These are phyloP conservation scores for Aspergillus cavernicola DNA, from an alignment of 495 filamentous ascomycete species.

Conservation along the genomic window DNA sequence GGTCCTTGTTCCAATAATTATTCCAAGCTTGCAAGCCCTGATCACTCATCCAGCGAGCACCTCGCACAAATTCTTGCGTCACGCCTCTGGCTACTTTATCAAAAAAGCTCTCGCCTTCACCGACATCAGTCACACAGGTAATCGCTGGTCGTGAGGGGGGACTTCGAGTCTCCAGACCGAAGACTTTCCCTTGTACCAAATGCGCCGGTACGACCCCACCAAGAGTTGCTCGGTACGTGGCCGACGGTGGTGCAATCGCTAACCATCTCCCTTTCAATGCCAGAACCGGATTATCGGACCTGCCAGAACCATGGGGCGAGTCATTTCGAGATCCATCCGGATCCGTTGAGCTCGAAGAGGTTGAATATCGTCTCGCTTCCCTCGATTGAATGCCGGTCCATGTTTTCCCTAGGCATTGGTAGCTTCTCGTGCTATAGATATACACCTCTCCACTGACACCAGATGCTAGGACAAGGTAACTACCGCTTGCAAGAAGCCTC, in stretches of 20 bases:
- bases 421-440: slow-evolving; percentile 66
- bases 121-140: slow-evolving; percentile 72
- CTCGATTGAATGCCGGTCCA: slow-evolving; percentile 76
- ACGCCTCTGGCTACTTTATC: slow-evolving; percentile 84
- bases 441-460: slow-evolving; percentile 82
- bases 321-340: slow-evolving; percentile 50
- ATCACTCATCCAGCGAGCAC: slow-evolving; percentile 81
- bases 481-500: slow-evolving; percentile 62
- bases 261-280: slow-evolving; percentile 79
- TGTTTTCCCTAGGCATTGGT: slow-evolving; percentile 75
- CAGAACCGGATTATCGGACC: slow-evolving; percentile 60
- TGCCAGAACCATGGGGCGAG: slow-evolving; percentile 36
- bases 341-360: slow-evolving; percentile 54
- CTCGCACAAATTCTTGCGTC: slow-evolving; percentile 85
- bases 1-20: slow-evolving; percentile 76
- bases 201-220: slow-evolving; percentile 50
- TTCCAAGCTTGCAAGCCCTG: slow-evolving; percentile 85
- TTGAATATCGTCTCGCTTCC: slow-evolving; percentile 45
- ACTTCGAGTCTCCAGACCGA: slow-evolving; percentile 64
- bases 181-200: slow-evolving; percentile 49
- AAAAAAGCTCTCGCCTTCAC: slow-evolving; percentile 73
- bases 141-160: slow-evolving; percentile 72
- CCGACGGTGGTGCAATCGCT: slow-evolving; percentile 70
- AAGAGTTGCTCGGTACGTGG: slow-evolving; percentile 63
- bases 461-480: slow-evolving; percentile 67